phyloP scores from a whole-genome alignment of 805 yeast species.

The Lachancea nothofagi region DNA sequence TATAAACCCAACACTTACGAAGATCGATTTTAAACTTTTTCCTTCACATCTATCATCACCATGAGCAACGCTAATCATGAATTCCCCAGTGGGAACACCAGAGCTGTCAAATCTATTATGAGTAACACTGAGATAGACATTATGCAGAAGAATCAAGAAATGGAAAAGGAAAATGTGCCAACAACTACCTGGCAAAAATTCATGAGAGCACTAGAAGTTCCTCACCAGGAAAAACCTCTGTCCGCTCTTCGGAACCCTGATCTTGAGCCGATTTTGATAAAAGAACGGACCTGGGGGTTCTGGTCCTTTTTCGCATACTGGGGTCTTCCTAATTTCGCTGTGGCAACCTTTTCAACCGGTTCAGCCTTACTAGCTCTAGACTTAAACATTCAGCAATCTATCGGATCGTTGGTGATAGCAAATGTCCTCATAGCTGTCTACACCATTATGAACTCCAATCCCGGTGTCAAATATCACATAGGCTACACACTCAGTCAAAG shows the following conservation, averaged over 20 bases:
- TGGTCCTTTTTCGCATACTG: constrained; percentile 34
- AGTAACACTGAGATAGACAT: constrained; percentile 13
- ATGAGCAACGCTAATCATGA: too few species aligned
- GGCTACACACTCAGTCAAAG: constrained; percentile 37
- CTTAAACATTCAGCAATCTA: constrained; percentile 26
- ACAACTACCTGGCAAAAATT: constrained; percentile 6
- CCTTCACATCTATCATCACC: too few species aligned
- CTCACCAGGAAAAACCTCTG: constrained; percentile 25
- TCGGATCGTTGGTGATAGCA: constrained; percentile 25
- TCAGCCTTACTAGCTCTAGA: constrained; percentile 28
- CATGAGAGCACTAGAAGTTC: constrained; percentile 20
- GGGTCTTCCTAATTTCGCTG: constrained; percentile 35
- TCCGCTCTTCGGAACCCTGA: constrained; percentile 35
- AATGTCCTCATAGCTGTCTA: constrained; percentile 17
- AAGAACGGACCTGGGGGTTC: constrained; percentile 35
- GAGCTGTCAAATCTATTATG: constrained; percentile 11
- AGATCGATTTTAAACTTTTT: too few species aligned
- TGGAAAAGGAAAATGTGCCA: constrained; percentile 11
- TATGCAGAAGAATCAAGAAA: constrained; percentile 9
- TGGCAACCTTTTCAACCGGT: constrained; percentile 36
- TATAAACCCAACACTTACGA: too few species aligned
- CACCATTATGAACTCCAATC: constrained; percentile 21
- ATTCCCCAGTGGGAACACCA: constrained; percentile 7
- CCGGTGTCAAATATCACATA: constrained; percentile 33
- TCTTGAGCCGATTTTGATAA: constrained; percentile 35